Percentiles rank a stretch among this genome's conserved stretches.
Evolutionary conservation across 148 eudicot genomes (phyloP).

Genomic region (Amaranthus palmeri): DNA sequence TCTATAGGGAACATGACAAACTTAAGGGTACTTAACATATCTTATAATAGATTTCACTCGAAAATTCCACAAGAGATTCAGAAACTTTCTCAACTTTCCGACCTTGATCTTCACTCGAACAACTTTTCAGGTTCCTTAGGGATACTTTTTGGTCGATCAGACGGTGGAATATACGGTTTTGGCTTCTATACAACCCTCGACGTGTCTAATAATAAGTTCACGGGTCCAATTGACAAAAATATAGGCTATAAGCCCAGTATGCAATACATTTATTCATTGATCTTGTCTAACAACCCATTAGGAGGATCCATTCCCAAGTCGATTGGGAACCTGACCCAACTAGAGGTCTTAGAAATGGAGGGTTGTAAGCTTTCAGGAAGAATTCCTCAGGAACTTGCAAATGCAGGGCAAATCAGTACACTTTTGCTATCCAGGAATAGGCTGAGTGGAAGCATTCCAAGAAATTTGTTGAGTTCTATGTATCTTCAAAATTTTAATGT

Average conservation of each 20-base stretch:
- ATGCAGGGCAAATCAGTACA: conserved; percentile 34
- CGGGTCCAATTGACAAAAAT: conserved; percentile 38
- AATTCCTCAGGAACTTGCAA: conserved; percentile 49
- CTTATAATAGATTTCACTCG: conserved; percentile 48
- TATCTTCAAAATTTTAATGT: conserved; percentile 47
- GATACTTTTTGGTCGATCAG: conserved; percentile 24
- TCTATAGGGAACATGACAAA: conserved; percentile 73
- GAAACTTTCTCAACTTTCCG: conserved; percentile 36
- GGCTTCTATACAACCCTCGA: conserved; percentile 47
- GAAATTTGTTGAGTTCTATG: conserved; percentile 35
- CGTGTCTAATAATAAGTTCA: conserved; percentile 48
- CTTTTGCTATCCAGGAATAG: conserved; percentile 41
- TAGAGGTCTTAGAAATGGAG: conserved; percentile 38
- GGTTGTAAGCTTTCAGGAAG: conserved; percentile 32
- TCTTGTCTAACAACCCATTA: conserved; percentile 50
- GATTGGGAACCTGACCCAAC: conserved; percentile 40
- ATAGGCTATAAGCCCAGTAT: conserved; percentile 36
- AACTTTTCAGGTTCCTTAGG: conserved; percentile 42
- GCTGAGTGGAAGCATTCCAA: conserved; percentile 51
- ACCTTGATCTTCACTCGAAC: conserved; percentile 64
- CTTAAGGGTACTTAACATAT: conserved; percentile 50
- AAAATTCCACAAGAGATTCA: conserved; percentile 41
- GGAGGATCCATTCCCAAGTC: conserved; percentile 56
- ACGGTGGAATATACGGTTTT: conserved; percentile 43
- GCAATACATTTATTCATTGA: conserved; percentile 33